Evolutionary conservation across 352 stramenopile species (phyloP).

Genomic region (Lagenidium giganteum): DNA sequence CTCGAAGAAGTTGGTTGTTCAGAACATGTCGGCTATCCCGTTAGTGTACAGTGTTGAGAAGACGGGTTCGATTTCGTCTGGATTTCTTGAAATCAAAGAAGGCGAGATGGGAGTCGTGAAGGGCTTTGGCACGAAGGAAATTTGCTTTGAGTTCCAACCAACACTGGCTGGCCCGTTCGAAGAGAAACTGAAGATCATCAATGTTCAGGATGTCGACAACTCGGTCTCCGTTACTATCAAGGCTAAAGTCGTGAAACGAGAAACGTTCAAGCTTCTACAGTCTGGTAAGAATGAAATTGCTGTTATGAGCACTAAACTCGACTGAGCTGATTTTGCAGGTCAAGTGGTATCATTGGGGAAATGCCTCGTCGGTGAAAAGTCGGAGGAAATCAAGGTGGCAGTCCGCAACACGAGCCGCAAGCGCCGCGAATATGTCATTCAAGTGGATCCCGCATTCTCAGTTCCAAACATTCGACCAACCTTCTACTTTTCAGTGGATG

Average conservation of each 20-base stretch:
- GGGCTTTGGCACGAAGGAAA: slow-evolving; percentile 83
- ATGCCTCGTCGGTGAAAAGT: slow-evolving; percentile 79
- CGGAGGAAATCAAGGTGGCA: slow-evolving; percentile 78
- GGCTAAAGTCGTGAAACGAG: slow-evolving; percentile 83
- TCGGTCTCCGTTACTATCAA: slow-evolving; percentile 87
- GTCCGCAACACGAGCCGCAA: slow-evolving; percentile 87
- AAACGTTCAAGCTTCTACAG: slow-evolving; percentile 88
- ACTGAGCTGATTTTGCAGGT: slow-evolving; percentile 21
- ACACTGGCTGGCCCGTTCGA: slow-evolving; percentile 83
- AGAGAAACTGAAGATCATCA: slow-evolving; percentile 87
- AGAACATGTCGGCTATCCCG: slow-evolving; percentile 84
- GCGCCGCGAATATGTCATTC: slow-evolving; percentile 84
- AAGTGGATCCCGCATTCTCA: slow-evolving; percentile 73
- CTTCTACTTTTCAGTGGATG: slow-evolving; percentile 82
- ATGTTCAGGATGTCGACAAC: slow-evolving; percentile 87
- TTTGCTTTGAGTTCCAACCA: slow-evolving; percentile 87
- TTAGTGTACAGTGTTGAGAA: slow-evolving; percentile 87
- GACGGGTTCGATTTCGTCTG: slow-evolving; percentile 87
- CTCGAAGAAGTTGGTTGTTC: slow-evolving; percentile 80
- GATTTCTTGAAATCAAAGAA: slow-evolving; percentile 87
- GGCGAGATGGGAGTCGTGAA: slow-evolving; percentile 84
- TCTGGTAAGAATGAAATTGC: slow-evolving; percentile 42
- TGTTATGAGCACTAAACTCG: not conserved
- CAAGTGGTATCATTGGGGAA: slow-evolving; percentile 83
- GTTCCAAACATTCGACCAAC: slow-evolving; percentile 57